phyloP scores from a whole-genome alignment of 1,284 basidiomycete species.

The Sanguinoderma infundibulare region DNA sequence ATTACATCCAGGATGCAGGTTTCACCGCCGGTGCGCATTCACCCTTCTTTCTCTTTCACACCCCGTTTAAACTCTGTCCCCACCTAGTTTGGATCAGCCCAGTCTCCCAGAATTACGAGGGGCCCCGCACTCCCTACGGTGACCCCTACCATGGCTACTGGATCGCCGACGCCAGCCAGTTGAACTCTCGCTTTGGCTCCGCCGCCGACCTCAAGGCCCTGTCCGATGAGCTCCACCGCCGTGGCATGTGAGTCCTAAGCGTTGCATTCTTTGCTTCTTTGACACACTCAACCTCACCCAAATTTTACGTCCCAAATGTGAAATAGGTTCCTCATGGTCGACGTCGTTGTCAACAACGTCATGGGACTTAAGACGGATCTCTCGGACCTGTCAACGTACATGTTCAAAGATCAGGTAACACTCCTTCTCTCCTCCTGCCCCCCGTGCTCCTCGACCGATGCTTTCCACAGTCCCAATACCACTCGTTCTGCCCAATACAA shows the following conservation, averaged over 20 bases:
- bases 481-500: conserved; percentile 71
- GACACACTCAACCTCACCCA: not conserved
- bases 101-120: conserved; percentile 73
- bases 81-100: conserved; percentile 67
- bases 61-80: conserved; percentile 2
- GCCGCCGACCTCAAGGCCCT: conserved; percentile 74
- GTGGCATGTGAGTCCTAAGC: conserved; percentile 59
- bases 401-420: conserved; percentile 61
- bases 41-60: conserved; percentile 13
- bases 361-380: conserved; percentile 59
- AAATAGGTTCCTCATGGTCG: conserved; percentile 74
- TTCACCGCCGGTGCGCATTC: conserved; percentile 71
- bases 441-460: not conserved
- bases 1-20: conserved; percentile 80
- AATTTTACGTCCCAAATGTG: not conserved
- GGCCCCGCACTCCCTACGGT: conserved; percentile 67
- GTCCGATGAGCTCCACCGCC: conserved; percentile 65
- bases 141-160: conserved; percentile 77
- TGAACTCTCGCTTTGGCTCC: conserved; percentile 76
- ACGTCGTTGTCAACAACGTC: conserved; percentile 80
- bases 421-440: conserved; percentile 7
- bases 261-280: not conserved
- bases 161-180: conserved; percentile 63
- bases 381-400: conserved; percentile 60
- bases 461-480: conserved; percentile 54